phyloP scores from a whole-genome alignment of 1,284 basidiomycete species.

The Phenoliferia sp. region DNA sequence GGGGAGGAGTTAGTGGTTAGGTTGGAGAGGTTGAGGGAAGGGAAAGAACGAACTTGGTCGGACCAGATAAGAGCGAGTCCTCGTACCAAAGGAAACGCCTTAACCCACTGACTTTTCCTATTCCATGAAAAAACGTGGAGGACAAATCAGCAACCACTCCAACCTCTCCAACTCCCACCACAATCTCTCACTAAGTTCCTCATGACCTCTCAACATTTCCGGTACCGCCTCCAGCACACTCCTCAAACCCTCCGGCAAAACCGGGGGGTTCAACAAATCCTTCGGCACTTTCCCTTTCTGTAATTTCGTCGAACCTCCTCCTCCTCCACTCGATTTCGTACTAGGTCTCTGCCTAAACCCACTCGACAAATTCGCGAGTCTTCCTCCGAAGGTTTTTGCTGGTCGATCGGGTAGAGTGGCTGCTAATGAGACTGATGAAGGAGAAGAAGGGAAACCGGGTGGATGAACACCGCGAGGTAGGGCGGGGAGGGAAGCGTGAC shows the following conservation, averaged over 20 bases:
- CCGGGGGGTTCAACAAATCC: conserved; percentile 43
- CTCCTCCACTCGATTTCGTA: background rate
- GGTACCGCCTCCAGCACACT: conserved; percentile 79
- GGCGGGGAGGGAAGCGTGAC: conserved; percentile 1
- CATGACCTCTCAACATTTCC: conserved; percentile 77
- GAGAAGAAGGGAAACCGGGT: background rate
- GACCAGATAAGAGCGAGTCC: conserved; percentile 87
- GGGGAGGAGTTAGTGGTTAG: conserved; percentile 1
- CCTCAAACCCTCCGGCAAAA: conserved; percentile 76
- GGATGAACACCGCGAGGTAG: background rate
- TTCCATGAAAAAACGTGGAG: too few relatives aligned
- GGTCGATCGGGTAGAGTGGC: background rate
- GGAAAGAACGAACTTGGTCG: conserved; percentile 63
- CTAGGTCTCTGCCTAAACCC: conserved; percentile 3
- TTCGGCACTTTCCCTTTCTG: background rate
- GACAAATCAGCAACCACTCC: conserved; percentile 59
- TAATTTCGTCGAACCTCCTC: conserved; percentile 1
- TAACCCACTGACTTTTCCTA: conserved; percentile 18
- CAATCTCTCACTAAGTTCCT: conserved; percentile 71
- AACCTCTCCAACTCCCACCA: conserved; percentile 59
- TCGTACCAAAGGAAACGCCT: conserved; percentile 64
- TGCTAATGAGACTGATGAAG: background rate
- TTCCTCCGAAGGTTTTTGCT: background rate
- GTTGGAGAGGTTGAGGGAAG: conserved; percentile 1
- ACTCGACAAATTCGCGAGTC: conserved; percentile 5